Conservation (phyloP, 1,284 basidiomycete species). For the Pseudozyma pruni region DNA sequence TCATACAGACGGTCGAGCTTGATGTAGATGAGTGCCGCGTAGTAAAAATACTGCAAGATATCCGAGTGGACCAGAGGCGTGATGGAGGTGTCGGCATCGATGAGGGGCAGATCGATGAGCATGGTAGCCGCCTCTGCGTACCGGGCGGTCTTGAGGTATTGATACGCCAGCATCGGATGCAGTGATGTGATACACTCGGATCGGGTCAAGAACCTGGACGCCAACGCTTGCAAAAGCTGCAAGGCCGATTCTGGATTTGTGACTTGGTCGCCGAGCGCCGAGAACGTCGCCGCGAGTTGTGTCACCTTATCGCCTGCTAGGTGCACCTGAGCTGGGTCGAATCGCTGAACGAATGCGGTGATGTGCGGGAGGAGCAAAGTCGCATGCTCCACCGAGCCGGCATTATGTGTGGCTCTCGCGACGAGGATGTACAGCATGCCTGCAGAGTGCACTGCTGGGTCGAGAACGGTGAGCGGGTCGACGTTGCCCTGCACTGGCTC, state of each 20-base stretch:
- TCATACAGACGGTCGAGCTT: conserved; percentile 30
- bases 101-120: conserved; percentile 43
- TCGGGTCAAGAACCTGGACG: conserved; percentile 22
- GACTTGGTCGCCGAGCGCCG: conserved; percentile 15
- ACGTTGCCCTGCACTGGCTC: conserved; percentile 26
- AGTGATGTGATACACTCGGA: conserved; percentile 42
- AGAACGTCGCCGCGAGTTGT: conserved; percentile 21
- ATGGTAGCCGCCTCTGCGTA: conserved; percentile 44
- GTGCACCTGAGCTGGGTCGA: conserved; percentile 19
- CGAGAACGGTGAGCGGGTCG: conserved; percentile 40
- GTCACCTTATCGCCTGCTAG: conserved; percentile 34
- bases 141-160: conserved; percentile 45
- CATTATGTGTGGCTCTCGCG: conserved; percentile 15
- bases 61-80: conserved; percentile 39
- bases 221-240: conserved; percentile 23
- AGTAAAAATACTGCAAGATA: conserved; percentile 61
- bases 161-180: conserved; percentile 54
- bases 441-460: conserved; percentile 39
- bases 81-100: conserved; percentile 39
- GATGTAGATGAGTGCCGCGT: conserved; percentile 52
- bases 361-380: conserved; percentile 27
- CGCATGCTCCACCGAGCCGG: conserved; percentile 9
- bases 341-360: conserved; percentile 24
- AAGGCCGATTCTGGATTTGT: conserved; percentile 29
- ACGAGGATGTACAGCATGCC: conserved; percentile 52